Conservation (phyloP, 805 yeast genomes). For the Candida ficus region DNA sequence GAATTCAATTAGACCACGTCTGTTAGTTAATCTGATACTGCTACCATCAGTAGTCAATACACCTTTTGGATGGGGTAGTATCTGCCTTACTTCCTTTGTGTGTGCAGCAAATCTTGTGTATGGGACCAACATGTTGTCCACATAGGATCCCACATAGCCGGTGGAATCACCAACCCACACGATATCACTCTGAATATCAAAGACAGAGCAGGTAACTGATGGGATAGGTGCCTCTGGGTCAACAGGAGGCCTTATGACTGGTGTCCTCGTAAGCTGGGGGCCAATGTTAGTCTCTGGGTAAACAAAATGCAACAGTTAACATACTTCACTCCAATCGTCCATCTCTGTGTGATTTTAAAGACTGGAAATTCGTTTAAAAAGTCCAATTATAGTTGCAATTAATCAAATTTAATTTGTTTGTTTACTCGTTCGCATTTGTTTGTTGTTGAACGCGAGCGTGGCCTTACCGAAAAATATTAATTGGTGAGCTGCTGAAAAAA, state of each 20-base stretch:
- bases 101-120: slow-evolving; percentile 59
- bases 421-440: background rate
- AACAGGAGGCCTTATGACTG: slow-evolving; percentile 21
- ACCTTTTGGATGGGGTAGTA: slow-evolving; percentile 53
- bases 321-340: slow-evolving; percentile 25
- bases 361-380: background rate
- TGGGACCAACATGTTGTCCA: slow-evolving; percentile 43
- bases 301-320: background rate
- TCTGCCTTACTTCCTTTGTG: slow-evolving; percentile 41
- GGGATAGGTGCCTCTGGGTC: slow-evolving; percentile 13
- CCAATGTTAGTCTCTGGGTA: background rate
- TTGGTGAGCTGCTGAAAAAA: background rate
- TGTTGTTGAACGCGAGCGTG: too few species aligned
- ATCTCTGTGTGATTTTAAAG: slow-evolving; percentile 5
- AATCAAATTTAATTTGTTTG: background rate
- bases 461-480: background rate
- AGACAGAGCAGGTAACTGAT: slow-evolving; percentile 31
- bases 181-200: slow-evolving; percentile 71
- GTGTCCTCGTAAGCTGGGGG: slow-evolving; percentile 14
- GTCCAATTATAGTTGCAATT: too few species aligned
- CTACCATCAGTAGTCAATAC: slow-evolving; percentile 49
- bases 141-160: slow-evolving; percentile 37
- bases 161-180: slow-evolving; percentile 78
- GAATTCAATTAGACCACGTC: slow-evolving; percentile 49
- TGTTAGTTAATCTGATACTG: slow-evolving; percentile 46